phyloP scores from a whole-genome alignment of 495 filamentous ascomycete genomes.

The Podospora conica region DNA sequence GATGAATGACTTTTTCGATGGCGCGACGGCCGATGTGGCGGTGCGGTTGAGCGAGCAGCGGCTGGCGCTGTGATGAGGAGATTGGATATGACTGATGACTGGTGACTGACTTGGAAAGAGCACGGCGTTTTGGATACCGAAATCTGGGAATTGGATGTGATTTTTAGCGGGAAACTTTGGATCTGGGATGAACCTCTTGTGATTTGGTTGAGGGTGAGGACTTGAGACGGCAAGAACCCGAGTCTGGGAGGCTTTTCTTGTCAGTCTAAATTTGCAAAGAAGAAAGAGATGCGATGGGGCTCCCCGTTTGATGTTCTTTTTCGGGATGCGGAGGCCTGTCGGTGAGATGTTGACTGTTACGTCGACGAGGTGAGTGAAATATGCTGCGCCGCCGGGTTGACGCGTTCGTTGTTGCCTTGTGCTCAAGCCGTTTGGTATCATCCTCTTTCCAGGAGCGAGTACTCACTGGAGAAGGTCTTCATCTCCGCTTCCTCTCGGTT shows the following conservation, averaged over 20 bases:
- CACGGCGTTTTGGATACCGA: not conserved
- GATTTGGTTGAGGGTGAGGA: not conserved
- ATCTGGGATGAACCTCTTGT: not conserved
- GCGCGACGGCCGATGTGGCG: constrained; percentile 45
- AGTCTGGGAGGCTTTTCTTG: not conserved
- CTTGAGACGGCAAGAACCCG: not conserved
- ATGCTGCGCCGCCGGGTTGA: not conserved
- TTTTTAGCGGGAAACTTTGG: not conserved
- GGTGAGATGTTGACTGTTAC: too few species aligned
- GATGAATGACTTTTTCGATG: constrained; percentile 54
- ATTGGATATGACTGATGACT: constrained; percentile 2
- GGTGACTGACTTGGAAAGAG: not conserved
- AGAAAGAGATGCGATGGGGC: too few species aligned
- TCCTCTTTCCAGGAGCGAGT: not conserved
- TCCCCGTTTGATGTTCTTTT: too few species aligned
- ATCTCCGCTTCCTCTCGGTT: not conserved
- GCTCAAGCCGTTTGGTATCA: not conserved
- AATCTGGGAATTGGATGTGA: not conserved
- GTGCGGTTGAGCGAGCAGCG: constrained; percentile 39
- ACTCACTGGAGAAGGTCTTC: not conserved
- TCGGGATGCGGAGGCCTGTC: too few species aligned
- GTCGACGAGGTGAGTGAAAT: not conserved
- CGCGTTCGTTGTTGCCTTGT: not conserved
- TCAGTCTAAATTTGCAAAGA: not conserved
- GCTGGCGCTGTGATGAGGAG: constrained; percentile 16